These are phyloP conservation scores for Passalora sequoiae DNA, from an alignment of 2,329 filamentous ascomycete genomes.

Conservation along the genomic window DNA sequence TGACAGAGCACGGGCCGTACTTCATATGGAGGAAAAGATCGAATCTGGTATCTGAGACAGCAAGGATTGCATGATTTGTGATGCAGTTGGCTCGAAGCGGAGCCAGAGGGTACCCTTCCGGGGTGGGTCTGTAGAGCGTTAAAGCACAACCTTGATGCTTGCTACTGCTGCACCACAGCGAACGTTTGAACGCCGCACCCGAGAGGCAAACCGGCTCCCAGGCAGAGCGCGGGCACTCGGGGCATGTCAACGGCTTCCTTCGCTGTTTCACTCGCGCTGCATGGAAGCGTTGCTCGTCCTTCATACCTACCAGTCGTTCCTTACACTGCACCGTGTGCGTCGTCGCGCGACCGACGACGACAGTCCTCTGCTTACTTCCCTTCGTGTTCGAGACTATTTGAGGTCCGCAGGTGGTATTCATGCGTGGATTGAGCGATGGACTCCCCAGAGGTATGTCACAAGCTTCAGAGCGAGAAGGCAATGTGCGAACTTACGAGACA, in stretches of 20 bases:
- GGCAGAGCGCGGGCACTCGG: too few relatives aligned
- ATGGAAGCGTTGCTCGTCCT: slow-evolving; percentile 2
- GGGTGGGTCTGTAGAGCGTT: not conserved
- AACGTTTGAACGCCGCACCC: slow-evolving; percentile 2
- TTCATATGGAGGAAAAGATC: too few relatives aligned
- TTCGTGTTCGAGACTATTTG: slow-evolving; percentile 1
- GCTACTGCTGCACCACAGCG: not conserved
- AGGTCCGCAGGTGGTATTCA: slow-evolving; percentile 3
- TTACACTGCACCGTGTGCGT: too few relatives aligned
- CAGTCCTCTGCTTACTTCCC: slow-evolving; percentile 3
- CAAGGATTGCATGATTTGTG: too few relatives aligned
- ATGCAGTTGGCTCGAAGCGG: too few relatives aligned
- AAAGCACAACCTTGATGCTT: not conserved
- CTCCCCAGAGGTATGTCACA: slow-evolving; percentile 15
- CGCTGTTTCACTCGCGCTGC: not conserved
- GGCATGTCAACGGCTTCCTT: not conserved
- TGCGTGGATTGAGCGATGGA: slow-evolving; percentile 18
- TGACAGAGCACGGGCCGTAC: too few relatives aligned
- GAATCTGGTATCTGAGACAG: too few relatives aligned
- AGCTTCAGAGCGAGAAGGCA: not conserved
- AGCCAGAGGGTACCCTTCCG: not conserved
- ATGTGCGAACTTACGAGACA: not conserved
- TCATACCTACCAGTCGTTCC: not conserved
- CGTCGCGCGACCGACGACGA: slow-evolving; percentile 2
- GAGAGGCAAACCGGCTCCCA: not conserved